A percentile compares a stretch with the other conserved stretches of the same genome.
phyloP scores from a whole-genome alignment of 2,329 filamentous ascomycete species.

The Elsinoe arachidis region DNA sequence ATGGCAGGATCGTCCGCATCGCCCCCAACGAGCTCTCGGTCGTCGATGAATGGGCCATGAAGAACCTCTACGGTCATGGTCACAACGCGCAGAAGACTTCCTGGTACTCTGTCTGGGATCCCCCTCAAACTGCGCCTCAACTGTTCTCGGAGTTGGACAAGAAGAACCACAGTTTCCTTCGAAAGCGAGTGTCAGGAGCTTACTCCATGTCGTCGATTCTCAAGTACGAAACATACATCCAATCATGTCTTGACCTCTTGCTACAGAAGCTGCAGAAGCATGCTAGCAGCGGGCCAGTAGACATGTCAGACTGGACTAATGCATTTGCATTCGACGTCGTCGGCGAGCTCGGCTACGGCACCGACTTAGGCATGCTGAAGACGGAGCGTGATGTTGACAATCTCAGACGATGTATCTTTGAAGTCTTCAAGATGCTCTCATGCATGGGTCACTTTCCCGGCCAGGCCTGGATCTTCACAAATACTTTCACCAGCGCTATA shows the following conservation, averaged over 20 bases:
- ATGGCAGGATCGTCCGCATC: constrained; percentile 33
- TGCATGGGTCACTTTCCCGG: constrained; percentile 15
- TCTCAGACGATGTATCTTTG: not conserved
- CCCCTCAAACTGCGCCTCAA: not conserved
- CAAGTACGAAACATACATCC: constrained; percentile 31
- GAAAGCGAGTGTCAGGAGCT: constrained; percentile 20
- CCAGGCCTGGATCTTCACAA: constrained; percentile 13
- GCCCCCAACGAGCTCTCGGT: constrained; percentile 33
- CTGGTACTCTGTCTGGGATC: constrained; percentile 11
- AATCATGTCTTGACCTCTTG: constrained; percentile 26
- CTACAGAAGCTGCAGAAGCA: constrained; percentile 17
- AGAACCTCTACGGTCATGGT: constrained; percentile 35
- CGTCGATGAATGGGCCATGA: constrained; percentile 22
- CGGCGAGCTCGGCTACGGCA: constrained; percentile 15
- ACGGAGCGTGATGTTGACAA: not conserved
- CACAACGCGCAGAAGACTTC: constrained; percentile 4
- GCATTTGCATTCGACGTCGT: constrained; percentile 20
- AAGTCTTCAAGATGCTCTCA: not conserved
- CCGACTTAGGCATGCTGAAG: constrained; percentile 15
- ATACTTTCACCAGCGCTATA: not conserved
- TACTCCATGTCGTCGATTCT: constrained; percentile 37
- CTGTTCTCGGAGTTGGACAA: constrained; percentile 3
- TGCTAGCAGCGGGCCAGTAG: constrained; percentile 16
- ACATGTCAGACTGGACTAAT: constrained; percentile 17
- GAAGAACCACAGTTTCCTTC: not conserved